Conservation (phyloP, 805 yeast species). For the Myxozyma nipponensis region DNA sequence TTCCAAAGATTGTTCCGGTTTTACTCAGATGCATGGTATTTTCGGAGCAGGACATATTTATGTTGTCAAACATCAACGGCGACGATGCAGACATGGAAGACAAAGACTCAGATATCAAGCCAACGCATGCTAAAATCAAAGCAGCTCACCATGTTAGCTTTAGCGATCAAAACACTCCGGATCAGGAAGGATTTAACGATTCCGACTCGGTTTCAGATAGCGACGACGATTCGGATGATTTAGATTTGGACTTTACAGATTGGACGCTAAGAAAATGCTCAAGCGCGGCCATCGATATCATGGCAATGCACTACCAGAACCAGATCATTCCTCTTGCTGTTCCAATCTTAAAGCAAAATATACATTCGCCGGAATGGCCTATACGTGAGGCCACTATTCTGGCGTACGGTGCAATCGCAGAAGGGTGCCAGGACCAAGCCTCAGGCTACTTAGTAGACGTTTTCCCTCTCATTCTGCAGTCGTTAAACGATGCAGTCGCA, state of each 20-base stretch:
- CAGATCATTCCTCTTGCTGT: constrained; percentile 63
- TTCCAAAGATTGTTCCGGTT: constrained; percentile 68
- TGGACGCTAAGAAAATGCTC: constrained; percentile 94
- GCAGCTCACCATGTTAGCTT: constrained; percentile 37
- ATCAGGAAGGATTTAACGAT: constrained; percentile 32
- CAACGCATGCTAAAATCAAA: constrained; percentile 68
- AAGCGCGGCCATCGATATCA: constrained; percentile 84
- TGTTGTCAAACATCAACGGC: constrained; percentile 61
- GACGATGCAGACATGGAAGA: constrained; percentile 79
- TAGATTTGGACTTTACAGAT: constrained; percentile 60
- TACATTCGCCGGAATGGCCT: constrained; percentile 75
- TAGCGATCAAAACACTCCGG: constrained; percentile 11
- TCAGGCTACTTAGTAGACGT: constrained; percentile 70
- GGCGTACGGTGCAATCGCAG: constrained; percentile 93
- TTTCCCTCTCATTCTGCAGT: constrained; percentile 78
- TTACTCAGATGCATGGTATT: constrained; percentile 80
- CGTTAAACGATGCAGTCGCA: constrained; percentile 59
- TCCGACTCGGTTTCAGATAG: constrained; percentile 53
- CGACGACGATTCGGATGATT: constrained; percentile 71
- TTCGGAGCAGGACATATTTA: constrained; percentile 71
- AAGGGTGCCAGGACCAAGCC: constrained; percentile 71
- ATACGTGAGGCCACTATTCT: constrained; percentile 88
- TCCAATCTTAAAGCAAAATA: constrained; percentile 70
- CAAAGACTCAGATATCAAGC: constrained; percentile 81
- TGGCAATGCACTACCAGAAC: constrained; percentile 65